phyloP scores from a whole-genome alignment of 1,284 basidiomycete species.

The Melampsora allii-populina region DNA sequence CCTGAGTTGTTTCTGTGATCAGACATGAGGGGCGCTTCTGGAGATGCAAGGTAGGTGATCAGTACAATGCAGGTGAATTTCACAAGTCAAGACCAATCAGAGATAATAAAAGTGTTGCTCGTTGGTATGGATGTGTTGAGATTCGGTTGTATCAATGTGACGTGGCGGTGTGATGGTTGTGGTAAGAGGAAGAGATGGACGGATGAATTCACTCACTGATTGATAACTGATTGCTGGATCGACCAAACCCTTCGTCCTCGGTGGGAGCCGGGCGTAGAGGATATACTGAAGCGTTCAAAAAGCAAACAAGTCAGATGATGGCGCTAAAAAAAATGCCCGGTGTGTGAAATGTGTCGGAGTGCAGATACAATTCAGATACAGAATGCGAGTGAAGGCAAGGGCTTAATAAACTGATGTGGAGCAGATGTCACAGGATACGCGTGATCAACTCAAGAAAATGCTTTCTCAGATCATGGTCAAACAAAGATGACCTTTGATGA shows the following conservation, averaged over 20 bases:
- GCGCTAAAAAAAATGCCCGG: not conserved
- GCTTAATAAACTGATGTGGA: not conserved
- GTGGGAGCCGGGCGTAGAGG: not conserved
- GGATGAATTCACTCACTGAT: not conserved
- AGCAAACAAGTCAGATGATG: not conserved
- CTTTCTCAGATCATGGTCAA: not conserved
- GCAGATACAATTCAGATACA: not conserved
- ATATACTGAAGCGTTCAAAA: not conserved
- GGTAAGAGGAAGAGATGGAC: not conserved
- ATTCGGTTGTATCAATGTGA: not conserved
- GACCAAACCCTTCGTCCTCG: conserved; percentile 2
- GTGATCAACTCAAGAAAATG: not conserved
- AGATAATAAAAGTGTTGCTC: not conserved
- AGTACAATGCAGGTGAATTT: not conserved
- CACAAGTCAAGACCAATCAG: not conserved
- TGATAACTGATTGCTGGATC: not conserved
- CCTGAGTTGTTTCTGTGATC: not conserved
- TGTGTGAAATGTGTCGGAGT: not conserved
- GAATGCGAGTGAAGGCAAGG: conserved; percentile 1
- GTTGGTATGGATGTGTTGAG: not conserved
- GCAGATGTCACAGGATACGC: not conserved
- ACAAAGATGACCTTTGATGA: not conserved
- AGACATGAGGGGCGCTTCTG: not conserved
- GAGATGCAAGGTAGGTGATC: not conserved
- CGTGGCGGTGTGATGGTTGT: not conserved